Evolutionary conservation across 2,329 filamentous ascomycete genomes (phyloP).

Genomic region (Fusarium sp.): DNA sequence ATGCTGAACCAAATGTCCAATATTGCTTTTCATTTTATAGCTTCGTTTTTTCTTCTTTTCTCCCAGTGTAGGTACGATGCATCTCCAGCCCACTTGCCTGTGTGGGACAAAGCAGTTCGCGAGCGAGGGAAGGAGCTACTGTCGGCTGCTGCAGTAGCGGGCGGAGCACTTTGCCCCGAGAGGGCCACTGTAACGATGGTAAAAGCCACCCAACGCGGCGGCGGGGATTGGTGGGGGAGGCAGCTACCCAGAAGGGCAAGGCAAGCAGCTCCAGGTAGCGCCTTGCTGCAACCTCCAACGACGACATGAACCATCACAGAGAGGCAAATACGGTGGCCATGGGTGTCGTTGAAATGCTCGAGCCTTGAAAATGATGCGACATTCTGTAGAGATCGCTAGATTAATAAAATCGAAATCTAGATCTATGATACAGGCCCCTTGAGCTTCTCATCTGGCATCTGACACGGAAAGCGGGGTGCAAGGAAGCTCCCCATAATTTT

Average conservation of each 20-base stretch:
- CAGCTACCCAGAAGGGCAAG: slow-evolving; percentile 33
- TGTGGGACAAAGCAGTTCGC: slow-evolving; percentile 28
- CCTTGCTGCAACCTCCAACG: background rate
- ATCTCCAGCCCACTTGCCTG: slow-evolving; percentile 11
- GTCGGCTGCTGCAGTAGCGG: slow-evolving; percentile 41
- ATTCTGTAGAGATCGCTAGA: background rate
- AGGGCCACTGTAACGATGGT: slow-evolving; percentile 29
- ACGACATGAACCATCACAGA: background rate
- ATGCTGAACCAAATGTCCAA: background rate
- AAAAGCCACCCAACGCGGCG: slow-evolving; percentile 24
- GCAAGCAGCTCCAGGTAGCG: slow-evolving; percentile 13
- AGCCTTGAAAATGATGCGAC: background rate
- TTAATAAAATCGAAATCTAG: background rate
- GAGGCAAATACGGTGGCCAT: background rate
- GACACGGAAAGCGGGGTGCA: slow-evolving; percentile 30
- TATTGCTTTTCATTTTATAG: background rate
- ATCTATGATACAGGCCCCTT: background rate
- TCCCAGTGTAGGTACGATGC: slow-evolving; percentile 6
- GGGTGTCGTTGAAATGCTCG: background rate
- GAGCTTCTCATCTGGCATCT: slow-evolving; percentile 20
- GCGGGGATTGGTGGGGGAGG: slow-evolving; percentile 39
- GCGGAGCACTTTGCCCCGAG: slow-evolving; percentile 42
- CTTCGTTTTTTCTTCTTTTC: background rate
- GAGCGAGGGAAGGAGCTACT: slow-evolving; percentile 34
- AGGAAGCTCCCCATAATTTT: slow-evolving; percentile 39